Evolutionary conservation across 768 basidiomycete species (phyloP), one percentile per base, ranked within the genome.

Genomic region (Holtermannia corniformis): DNA sequence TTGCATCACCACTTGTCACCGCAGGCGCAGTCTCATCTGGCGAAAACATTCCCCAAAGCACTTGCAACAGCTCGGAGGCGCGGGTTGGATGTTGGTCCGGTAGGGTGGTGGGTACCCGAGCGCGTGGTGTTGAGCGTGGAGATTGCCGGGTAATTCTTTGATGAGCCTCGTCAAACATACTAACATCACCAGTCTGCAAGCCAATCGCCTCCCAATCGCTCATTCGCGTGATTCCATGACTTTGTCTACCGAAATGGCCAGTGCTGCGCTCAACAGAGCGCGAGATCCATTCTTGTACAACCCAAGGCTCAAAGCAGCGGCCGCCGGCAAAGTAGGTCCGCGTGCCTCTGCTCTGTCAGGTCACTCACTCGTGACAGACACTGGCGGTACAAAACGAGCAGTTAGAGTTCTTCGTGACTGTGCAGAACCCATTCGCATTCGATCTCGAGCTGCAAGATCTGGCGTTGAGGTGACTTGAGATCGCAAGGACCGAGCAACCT

Each of bases 371-470:
- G 82, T 77, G 75, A 5, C 79, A 81, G 75, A 75, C 79, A 0
- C 63, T 85, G 12, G 78, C 91, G 13, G 86, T 90, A 1, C 86
- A 87, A 67, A 84, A 84, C 59, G 95, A 97, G 69, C 72, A 74
- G 3, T 74, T 90, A 25, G 91, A 97, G 61, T 79, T 96, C 60
- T 78, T 82, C 5, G 76, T 97, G 43, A 83, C 84, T 20, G 73
- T 99, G n/a, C 81, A 82, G 52, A 99, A 99, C 70, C 88, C 90
- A 1, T 93, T 84, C 70, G 80, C 87, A 3, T 93, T 97, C 70
- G 88, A 92, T 56, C 76, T 99, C 12, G 90, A 96, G 57, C 72
- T 97, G 16, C 82, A 87, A 53, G 82, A 81, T 60, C 68, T 97
- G 32, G 80, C 81, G 3, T 74, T 96, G 14, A 88, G 90, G 92